phyloP scores from a whole-genome alignment of 495 filamentous ascomycete genomes.

The Talaromyces liani region DNA sequence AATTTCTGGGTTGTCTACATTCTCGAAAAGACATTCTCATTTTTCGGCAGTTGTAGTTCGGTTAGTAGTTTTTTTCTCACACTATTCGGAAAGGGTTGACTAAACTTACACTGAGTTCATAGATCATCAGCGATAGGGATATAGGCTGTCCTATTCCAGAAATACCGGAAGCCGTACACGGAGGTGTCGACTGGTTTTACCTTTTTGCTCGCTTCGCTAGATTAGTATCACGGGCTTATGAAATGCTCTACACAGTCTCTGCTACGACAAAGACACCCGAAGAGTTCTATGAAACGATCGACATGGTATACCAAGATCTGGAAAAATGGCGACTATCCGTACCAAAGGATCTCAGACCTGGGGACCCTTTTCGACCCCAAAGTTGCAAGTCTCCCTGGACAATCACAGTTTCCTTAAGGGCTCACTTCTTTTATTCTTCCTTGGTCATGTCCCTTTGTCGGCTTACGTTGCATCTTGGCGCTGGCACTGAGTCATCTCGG shows the following conservation, averaged over 20 bases:
- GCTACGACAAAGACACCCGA: slow-evolving; percentile 18
- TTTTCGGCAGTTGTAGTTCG: slow-evolving; percentile 18
- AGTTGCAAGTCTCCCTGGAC: slow-evolving; percentile 1
- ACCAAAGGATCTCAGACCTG: slow-evolving; percentile 19
- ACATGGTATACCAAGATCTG: slow-evolving; percentile 17
- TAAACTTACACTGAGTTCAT: neutral
- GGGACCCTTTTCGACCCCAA: slow-evolving; percentile 11
- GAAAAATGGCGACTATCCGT: slow-evolving; percentile 24
- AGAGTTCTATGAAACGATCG: slow-evolving; percentile 16
- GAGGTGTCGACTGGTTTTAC: slow-evolving; percentile 27
- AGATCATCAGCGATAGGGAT: slow-evolving; percentile 17
- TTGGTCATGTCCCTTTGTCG: slow-evolving; percentile 24
- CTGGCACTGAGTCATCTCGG: slow-evolving; percentile 10
- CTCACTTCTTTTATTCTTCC: slow-evolving; percentile 18
- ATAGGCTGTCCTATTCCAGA: slow-evolving; percentile 25
- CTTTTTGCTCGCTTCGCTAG: slow-evolving; percentile 18
- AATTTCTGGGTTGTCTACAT: slow-evolving; percentile 32
- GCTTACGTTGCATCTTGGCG: slow-evolving; percentile 19
- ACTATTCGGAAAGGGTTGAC: neutral
- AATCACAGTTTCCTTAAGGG: neutral
- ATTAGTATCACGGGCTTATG: slow-evolving; percentile 22
- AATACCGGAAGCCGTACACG: slow-evolving; percentile 18
- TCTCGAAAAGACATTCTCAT: slow-evolving; percentile 24
- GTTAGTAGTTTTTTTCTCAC: slow-evolving; percentile 14
- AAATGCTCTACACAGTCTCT: slow-evolving; percentile 23